Evolutionary conservation across 2,329 filamentous ascomycete genomes (phyloP).

Genomic region (Cercospora berteroae): DNA sequence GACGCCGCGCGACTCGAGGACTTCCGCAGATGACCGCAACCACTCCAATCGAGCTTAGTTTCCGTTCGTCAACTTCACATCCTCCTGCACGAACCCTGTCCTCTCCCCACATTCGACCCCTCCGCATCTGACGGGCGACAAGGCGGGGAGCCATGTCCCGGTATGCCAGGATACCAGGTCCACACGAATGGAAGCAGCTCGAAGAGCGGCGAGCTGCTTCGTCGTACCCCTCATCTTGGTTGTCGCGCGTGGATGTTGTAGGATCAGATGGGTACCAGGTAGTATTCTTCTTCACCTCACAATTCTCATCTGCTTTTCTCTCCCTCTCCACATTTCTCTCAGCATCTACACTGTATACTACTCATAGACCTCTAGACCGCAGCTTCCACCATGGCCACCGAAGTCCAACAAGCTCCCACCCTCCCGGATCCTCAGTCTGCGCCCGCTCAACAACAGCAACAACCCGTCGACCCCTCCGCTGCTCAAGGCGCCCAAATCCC

Average conservation of each 20-base stretch:
- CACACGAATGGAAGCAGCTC: background rate
- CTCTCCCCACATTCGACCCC: constrained; percentile 5
- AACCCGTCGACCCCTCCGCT: constrained; percentile 16
- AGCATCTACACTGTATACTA: background rate
- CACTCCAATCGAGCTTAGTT: background rate
- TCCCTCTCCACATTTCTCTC: background rate
- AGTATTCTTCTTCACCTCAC: background rate
- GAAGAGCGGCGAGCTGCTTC: constrained; percentile 1
- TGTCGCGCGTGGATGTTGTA: background rate
- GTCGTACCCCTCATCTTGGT: constrained; percentile 7
- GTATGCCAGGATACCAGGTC: constrained; percentile 4
- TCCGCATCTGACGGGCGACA: background rate
- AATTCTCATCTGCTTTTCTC: background rate
- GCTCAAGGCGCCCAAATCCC: constrained; percentile 50
- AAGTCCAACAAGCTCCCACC: constrained; percentile 3
- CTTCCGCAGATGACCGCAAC: background rate
- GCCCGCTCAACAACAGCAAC: background rate
- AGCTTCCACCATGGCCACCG: background rate
- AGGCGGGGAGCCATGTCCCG: constrained; percentile 8
- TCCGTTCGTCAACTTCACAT: constrained; percentile 2
- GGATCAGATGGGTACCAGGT: background rate
- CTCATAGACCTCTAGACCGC: background rate
- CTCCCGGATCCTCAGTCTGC: constrained; percentile 8
- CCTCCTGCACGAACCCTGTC: constrained; percentile 5
- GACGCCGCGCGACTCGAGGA: background rate